Evolutionary conservation across 78 protist species (phyloP).

Genomic region (Dictyostelium brefeldianum): DNA sequence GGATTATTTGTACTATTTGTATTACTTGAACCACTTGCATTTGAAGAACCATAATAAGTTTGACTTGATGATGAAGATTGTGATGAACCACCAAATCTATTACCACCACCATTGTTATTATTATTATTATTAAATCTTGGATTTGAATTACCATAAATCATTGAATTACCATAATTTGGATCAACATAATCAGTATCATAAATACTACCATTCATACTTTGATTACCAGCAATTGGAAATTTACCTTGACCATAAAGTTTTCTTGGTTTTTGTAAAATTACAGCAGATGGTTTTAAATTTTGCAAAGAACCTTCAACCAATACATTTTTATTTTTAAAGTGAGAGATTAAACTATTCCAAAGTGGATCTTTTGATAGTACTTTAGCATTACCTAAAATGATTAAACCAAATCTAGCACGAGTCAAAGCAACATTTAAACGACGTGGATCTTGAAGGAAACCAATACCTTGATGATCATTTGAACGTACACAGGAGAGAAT

Average conservation of each 20-base stretch:
- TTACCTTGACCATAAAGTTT: slow-evolving; percentile 66
- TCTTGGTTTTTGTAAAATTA: slow-evolving; percentile 76
- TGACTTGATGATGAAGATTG: slow-evolving; percentile 23
- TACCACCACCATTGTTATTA: neutral
- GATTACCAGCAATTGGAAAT: neutral
- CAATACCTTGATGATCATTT: slow-evolving; percentile 98
- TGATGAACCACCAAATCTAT: neutral
- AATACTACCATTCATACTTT: neutral
- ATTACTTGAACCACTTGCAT: slow-evolving; percentile 1
- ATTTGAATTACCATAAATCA: slow-evolving; percentile 53
- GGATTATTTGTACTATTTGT: neutral
- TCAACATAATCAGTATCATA: slow-evolving; percentile 19
- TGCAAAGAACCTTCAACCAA: slow-evolving; percentile 97
- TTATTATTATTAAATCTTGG: neutral
- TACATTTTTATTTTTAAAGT: slow-evolving; percentile 91
- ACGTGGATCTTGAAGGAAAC: slow-evolving; percentile 99
- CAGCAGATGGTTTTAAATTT: slow-evolving; percentile 81
- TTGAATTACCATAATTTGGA: slow-evolving; percentile 36
- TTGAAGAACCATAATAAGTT: slow-evolving; percentile 3
- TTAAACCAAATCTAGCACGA: slow-evolving; percentile 98
- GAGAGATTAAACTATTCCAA: slow-evolving; percentile 97
- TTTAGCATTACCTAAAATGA: slow-evolving; percentile 98
- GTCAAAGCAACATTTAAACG: slow-evolving; percentile 99
- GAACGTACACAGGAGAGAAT: slow-evolving; percentile 99
- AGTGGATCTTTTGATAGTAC: slow-evolving; percentile 95